phyloP scores from a whole-genome alignment of 805 yeast species.

The Wickerhamomyces bovis region DNA sequence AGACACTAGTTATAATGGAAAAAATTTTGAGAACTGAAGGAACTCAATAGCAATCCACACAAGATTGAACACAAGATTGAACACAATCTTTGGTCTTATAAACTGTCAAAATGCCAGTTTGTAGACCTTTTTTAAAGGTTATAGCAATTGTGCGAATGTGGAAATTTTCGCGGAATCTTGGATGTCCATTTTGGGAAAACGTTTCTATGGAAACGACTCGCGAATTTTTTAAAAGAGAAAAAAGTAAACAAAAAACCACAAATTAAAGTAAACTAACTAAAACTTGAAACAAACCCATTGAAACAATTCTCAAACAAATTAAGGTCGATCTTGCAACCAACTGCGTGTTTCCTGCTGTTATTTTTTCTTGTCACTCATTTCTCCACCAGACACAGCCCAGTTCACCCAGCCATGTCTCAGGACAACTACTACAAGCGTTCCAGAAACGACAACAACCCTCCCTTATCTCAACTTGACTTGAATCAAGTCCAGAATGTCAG shows the following conservation, averaged over 20 bases:
- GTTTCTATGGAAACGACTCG: neutral
- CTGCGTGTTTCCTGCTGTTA: neutral
- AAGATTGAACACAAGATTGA: no score
- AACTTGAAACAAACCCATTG: neutral
- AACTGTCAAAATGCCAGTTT: no score
- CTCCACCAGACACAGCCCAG: neutral
- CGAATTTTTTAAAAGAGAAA: neutral
- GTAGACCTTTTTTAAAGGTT: neutral
- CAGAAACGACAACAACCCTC: constrained; percentile 12
- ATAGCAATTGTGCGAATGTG: neutral
- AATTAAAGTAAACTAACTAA: neutral
- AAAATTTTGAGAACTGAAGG: no score
- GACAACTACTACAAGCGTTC: constrained; percentile 19
- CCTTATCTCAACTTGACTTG: constrained; percentile 21
- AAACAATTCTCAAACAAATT: neutral
- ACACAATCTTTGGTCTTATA: no score
- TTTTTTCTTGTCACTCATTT: neutral
- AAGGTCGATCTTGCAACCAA: neutral
- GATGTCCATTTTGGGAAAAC: no score
- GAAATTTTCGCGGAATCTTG: neutral
- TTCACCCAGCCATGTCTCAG: constrained; percentile 16
- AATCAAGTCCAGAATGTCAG: constrained; percentile 22
- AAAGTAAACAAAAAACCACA: neutral
- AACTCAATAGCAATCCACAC: no score
- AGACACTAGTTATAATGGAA: no score